phyloP scores from a whole-genome alignment of 495 filamentous ascomycete genomes.

The Penicillium tannophilum region DNA sequence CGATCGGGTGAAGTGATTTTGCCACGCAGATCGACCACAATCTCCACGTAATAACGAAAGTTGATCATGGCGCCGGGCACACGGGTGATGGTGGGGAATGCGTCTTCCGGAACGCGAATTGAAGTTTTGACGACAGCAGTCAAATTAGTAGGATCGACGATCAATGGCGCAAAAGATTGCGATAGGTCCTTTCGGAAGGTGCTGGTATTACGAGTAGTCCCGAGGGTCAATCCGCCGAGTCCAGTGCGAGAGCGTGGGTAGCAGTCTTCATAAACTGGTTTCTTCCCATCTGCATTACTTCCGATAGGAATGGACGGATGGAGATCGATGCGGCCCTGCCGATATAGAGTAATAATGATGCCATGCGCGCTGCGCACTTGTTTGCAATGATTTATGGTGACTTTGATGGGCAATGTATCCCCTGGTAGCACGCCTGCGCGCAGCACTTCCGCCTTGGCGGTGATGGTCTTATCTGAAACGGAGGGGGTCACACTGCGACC shows the following conservation, averaged over 20 bases:
- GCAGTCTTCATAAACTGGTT: constrained; percentile 75
- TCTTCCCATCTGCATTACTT: constrained; percentile 60
- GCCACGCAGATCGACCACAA: constrained; percentile 87
- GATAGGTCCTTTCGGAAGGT: constrained; percentile 91
- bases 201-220: constrained; percentile 78
- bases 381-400: constrained; percentile 83
- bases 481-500: constrained; percentile 45
- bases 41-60: constrained; percentile 91
- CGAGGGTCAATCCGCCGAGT: constrained; percentile 78
- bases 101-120: constrained; percentile 84
- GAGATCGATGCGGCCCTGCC: constrained; percentile 89
- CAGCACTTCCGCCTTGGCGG: constrained; percentile 79
- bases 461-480: constrained; percentile 67
- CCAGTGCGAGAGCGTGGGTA: constrained; percentile 75
- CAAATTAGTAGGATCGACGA: constrained; percentile 79
- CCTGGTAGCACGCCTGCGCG: constrained; percentile 86
- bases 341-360: constrained; percentile 89
- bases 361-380: constrained; percentile 86
- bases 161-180: constrained; percentile 82
- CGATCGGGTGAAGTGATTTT: constrained; percentile 73
- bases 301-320: constrained; percentile 70
- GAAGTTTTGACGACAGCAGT: constrained; percentile 75
- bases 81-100: constrained; percentile 86
- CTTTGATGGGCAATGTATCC: constrained; percentile 76
- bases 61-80: constrained; percentile 91